phyloP scores from a whole-genome alignment of 257 asterid genomes.

The Solanum chmielewskii region DNA sequence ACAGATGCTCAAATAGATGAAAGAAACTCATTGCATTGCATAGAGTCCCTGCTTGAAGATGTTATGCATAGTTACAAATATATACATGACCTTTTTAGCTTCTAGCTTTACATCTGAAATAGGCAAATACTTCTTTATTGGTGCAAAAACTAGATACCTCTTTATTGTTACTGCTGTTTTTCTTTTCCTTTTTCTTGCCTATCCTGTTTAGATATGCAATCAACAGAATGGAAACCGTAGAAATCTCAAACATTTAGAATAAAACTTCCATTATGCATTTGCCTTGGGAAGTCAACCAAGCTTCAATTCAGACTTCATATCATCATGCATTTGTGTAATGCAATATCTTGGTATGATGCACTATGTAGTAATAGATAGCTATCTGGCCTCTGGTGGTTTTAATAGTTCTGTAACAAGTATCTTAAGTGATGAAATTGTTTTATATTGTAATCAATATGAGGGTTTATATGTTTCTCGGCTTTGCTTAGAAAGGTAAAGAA shows the following conservation, averaged over 20 bases:
- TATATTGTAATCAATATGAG: background rate
- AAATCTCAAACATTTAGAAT: background rate
- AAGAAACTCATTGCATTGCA: background rate
- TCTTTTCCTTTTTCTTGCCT: background rate
- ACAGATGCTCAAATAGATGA: background rate
- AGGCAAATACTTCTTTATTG: background rate
- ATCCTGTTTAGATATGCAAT: background rate
- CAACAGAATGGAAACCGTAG: background rate
- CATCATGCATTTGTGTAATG: background rate
- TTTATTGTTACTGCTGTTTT: background rate
- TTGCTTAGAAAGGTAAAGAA: background rate
- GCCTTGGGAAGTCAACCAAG: background rate
- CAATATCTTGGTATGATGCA: background rate
- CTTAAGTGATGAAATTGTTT: background rate
- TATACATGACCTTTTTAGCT: background rate
- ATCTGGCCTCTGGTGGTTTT: background rate
- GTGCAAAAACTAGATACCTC: background rate
- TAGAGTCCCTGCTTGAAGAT: background rate
- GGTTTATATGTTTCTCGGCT: background rate
- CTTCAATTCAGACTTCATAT: background rate
- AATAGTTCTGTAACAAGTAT: background rate
- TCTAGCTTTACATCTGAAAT: background rate
- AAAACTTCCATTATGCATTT: background rate
- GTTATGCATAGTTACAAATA: background rate
- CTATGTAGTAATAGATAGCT: background rate